Percentiles rank a stretch among this genome's conserved stretches.
Conservation (phyloP, 306 rosid species). For the Comarum palustre region DNA sequence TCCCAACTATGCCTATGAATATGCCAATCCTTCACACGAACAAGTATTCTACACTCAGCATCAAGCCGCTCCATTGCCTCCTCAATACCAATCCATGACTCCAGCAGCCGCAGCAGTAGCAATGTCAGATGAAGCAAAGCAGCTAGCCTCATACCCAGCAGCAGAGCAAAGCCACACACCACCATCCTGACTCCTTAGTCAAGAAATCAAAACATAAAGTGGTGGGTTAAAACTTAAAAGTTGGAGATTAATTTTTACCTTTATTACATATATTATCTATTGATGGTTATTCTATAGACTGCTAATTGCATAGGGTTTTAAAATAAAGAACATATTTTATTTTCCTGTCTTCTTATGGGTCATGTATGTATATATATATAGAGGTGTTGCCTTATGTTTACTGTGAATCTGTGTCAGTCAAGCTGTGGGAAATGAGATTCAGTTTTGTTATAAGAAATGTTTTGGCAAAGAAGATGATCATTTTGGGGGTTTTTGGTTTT, state of each 20-base stretch:
- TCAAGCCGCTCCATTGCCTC: conserved; percentile 46
- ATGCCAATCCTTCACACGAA: conserved; percentile 50
- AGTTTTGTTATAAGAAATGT: not conserved
- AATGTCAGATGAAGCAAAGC: conserved; percentile 67
- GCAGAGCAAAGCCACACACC: conserved; percentile 48
- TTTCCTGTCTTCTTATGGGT: not conserved
- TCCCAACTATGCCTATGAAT: conserved; percentile 58
- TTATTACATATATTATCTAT: not conserved
- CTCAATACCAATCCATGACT: conserved; percentile 87
- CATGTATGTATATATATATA: no score
- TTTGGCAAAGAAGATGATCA: not conserved
- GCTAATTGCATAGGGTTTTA: not conserved
- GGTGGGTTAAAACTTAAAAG: conserved; percentile 6
- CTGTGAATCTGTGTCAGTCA: not conserved
- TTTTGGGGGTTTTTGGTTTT: not conserved
- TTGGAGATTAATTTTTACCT: conserved; percentile 1
- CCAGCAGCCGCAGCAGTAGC: conserved; percentile 68
- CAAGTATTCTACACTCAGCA: conserved; percentile 59
- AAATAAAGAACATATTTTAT: conserved; percentile 18
- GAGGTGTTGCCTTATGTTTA: not conserved
- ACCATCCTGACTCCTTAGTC: conserved; percentile 20
- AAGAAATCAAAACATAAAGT: conserved; percentile 1
- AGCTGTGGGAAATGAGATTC: not conserved
- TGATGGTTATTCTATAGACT: conserved; percentile 13
- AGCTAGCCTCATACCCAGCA: conserved; percentile 47